Evolutionary conservation across 148 eudicot species (phyloP), one percentile per base, ranked within the genome.

Genomic region (Oxyria digyna): DNA sequence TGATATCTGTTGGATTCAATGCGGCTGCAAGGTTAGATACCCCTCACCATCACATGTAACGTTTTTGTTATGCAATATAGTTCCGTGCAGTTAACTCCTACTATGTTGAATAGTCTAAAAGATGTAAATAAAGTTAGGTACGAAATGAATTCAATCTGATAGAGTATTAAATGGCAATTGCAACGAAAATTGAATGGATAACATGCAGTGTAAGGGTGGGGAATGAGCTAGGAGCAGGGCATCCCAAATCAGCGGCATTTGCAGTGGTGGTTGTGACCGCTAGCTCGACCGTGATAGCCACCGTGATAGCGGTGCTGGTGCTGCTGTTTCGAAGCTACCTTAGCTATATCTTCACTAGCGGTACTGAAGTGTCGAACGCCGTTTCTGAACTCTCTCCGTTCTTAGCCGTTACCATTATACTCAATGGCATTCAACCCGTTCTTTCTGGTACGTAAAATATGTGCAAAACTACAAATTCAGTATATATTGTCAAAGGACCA

Each of bases 381-480:
- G 89, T 85, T 8, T 77, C 87, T 0, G 85, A 83, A 1, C 87
- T 86, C 23, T 46, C 81, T n/a, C 90, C 87, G 2, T 81, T 42
- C 13, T 68, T 86, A 17, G 90, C 90, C 11, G 17, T 72, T 29
- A 69, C 85, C 40, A 77, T 86, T 24, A 0, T 86, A 0, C 84
- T 86, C 38, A 83, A 79, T 29, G 90, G 90, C 38, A 32, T 86
- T 13, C 90, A 86, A 78, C 87, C 87, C 17, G 87, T 83, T 52
- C 43, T 85, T 43, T 85, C 84, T 1, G 88, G 88, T 85, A 38
- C 41, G 41, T 38, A 38, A 38, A 38, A 38, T 38, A 38, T 0
- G 0, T 38, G 8, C 0, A 1, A 5, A 1, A 38, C 41, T 38
- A 38, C 6, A 38, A 38, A 2, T 5, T 4, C 7, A 38, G 8